Evolutionary conservation across 306 rosid species (phyloP).

Genomic region (Potentilla sterilis): DNA sequence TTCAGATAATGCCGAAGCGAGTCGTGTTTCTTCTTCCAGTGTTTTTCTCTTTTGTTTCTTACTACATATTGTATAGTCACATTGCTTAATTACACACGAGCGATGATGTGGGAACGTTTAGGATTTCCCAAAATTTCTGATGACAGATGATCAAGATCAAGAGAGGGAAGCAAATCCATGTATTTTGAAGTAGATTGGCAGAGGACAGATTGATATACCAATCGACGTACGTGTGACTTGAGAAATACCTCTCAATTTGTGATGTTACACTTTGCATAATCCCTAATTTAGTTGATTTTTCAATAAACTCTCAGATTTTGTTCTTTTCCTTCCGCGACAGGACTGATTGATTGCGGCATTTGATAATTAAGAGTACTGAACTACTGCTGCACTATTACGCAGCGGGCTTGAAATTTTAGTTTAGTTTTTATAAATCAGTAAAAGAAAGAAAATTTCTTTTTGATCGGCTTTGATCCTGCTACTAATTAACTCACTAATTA

Average conservation of each 20-base stretch:
- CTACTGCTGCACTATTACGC: no score
- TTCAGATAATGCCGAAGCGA: constrained; percentile 10
- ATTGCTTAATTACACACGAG: neutral
- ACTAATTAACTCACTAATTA: no score
- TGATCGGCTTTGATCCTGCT: no score
- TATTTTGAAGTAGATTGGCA: neutral
- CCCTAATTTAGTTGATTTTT: neutral
- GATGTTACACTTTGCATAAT: neutral
- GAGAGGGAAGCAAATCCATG: neutral
- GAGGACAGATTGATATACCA: neutral
- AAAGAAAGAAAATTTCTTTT: no score
- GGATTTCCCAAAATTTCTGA: neutral
- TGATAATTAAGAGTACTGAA: no score
- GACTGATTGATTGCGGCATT: no score
- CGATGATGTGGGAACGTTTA: neutral
- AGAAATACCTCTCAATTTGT: neutral
- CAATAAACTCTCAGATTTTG: neutral
- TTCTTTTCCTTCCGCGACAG: no score
- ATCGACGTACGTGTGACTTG: neutral
- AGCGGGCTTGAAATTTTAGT: no score
- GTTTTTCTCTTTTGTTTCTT: constrained; percentile 8
- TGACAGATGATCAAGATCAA: neutral
- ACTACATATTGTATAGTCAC: neutral
- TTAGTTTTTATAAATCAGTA: no score
- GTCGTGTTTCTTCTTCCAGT: constrained; percentile 15